phyloP scores from a whole-genome alignment of 177 flowering plant species.

The Vitis hybrid region DNA sequence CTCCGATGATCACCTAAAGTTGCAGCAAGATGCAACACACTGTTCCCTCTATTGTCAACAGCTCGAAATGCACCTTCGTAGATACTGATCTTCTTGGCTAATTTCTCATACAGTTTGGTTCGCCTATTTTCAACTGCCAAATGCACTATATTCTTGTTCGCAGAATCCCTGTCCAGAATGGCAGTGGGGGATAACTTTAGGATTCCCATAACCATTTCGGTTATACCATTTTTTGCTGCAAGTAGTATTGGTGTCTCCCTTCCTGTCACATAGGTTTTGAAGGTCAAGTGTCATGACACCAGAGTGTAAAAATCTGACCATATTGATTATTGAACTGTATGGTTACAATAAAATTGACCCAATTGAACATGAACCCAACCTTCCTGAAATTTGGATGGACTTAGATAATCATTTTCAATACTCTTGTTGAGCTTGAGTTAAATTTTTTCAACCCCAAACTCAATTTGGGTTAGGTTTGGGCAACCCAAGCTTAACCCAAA shows the following conservation, averaged over 20 bases:
- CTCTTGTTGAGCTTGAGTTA: too few species aligned
- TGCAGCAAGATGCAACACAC: slow-evolving; percentile 39
- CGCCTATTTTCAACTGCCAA: slow-evolving; percentile 30
- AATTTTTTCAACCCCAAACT: too few species aligned
- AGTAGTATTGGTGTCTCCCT: slow-evolving; percentile 31
- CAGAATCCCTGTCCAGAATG: slow-evolving; percentile 24
- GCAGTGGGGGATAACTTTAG: slow-evolving; percentile 31
- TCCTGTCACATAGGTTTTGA: not conserved
- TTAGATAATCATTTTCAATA: too few species aligned
- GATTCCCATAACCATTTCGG: slow-evolving; percentile 36
- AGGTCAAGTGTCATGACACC: not conserved
- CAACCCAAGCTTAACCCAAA: too few species aligned
- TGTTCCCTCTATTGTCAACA: slow-evolving; percentile 27
- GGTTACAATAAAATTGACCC: too few species aligned
- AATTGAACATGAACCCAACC: too few species aligned
- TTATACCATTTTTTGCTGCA: slow-evolving; percentile 39
- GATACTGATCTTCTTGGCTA: slow-evolving; percentile 7
- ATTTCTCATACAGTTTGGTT: slow-evolving; percentile 16
- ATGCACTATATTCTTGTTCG: slow-evolving; percentile 24
- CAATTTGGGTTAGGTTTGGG: too few species aligned
- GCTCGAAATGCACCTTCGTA: slow-evolving; percentile 12
- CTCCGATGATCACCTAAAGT: slow-evolving; percentile 28
- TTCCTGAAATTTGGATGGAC: too few species aligned
- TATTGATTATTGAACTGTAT: too few species aligned
- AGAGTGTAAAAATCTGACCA: too few species aligned